These are phyloP conservation scores for Plasmodium relictum DNA, from an alignment of 169 alveolate genomes.

Conservation along the genomic window DNA sequence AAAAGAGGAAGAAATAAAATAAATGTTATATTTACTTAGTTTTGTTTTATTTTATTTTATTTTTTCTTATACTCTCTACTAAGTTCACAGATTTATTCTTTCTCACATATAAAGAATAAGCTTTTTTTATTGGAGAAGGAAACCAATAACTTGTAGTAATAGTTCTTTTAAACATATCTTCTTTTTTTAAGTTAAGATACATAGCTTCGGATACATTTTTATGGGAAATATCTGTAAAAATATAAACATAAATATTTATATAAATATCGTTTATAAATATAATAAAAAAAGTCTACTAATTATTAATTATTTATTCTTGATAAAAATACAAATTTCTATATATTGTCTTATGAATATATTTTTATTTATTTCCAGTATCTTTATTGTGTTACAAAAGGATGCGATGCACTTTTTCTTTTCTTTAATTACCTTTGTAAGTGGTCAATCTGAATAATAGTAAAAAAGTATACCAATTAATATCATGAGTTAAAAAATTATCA, in stretches of 20 bases:
- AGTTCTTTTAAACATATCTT: constrained; percentile 16
- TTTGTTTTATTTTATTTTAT: no score
- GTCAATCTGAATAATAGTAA: constrained; percentile 28
- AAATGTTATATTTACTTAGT: background rate
- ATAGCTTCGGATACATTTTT: constrained; percentile 37
- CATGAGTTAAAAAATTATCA: constrained; percentile 40
- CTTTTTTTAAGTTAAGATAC: constrained; percentile 40
- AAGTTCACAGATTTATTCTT: constrained; percentile 7
- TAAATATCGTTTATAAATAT: no score
- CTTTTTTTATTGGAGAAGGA: constrained; percentile 44
- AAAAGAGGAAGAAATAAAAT: background rate
- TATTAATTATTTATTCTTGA: no score
- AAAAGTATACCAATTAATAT: constrained; percentile 56
- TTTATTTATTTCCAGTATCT: background rate
- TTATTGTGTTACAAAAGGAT: no score
- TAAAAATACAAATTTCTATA: no score
- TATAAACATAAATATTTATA: background rate
- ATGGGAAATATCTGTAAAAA: constrained; percentile 37
- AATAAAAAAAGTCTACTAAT: background rate
- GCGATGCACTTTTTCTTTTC: background rate
- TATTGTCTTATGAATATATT: background rate
- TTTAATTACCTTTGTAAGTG: constrained; percentile 18
- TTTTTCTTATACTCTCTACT: constrained; percentile 28
- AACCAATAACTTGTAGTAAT: constrained; percentile 37
- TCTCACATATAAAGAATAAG: constrained; percentile 42